Base-by-base conservation (phyloP, 2,329 filamentous ascomycete genomes). In the Calonectria pseudoturangicola region DNA sequence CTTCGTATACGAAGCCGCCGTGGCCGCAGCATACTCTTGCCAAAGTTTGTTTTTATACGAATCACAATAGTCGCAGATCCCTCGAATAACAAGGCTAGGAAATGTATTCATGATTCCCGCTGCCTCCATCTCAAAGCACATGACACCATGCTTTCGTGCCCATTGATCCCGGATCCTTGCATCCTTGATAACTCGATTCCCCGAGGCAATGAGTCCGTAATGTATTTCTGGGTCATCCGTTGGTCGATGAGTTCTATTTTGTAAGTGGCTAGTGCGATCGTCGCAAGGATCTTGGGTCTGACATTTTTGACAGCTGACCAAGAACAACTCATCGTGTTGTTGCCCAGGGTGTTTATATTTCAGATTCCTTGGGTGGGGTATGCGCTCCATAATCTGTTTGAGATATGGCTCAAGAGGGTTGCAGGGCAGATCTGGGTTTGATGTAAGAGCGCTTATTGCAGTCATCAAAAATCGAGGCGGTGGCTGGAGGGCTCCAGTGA, bases 401-500 rank as follows among this genome's bases (percentile, higher is more conserved):
- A 41, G 39, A 41, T 8, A 41, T 41, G 12, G 12, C 39, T 41
- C 12, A 41, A 41, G 10, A 41, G 39, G 39, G 3, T 41, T 41
- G 39, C 39, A 41, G 15, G 39, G 39, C 5, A 41, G 39, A 12
- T 41, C 39, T 10, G 39, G 70, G 13, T 70, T 70, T 15, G 70
- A 72, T n/a, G 33, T 6, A 2, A 73, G n/a, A 16, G 54, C 41
- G 13, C 67, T 67, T 5, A 71, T 71, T 13, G 67, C 71, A 4
- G 67, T 73, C 62, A 54, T 70, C 25, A 73, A 1, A n/a, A 15
- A 51, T 12, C 71, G 39, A 21, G 71, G 71, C 4, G 67, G 71
- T 0, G 62, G 45, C 8, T 66, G 67, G 18, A 73, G 67, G n/a
- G 50, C 13, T 2, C 62, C 67, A 3, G 62, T 70, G 0, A 51